phyloP scores from a whole-genome alignment of 768 basidiomycete species.

The Suillus luteus region DNA sequence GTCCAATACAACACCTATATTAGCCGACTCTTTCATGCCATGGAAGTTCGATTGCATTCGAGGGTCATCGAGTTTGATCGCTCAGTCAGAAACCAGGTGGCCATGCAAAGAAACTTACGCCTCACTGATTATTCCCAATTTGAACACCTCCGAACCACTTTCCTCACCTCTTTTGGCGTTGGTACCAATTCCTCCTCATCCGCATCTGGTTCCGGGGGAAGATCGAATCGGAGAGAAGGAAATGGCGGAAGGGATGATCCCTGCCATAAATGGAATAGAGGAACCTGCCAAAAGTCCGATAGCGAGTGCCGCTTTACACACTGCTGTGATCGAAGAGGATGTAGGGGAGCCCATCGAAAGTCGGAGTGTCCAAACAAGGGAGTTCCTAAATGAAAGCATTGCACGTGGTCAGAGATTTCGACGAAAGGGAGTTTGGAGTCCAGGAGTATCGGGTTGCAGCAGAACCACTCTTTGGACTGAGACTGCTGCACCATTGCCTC shows the following conservation, averaged over 20 bases:
- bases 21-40: background rate
- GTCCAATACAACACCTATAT: background rate
- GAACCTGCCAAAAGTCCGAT: background rate
- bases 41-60: background rate
- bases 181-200: background rate
- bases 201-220: background rate
- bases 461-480: background rate
- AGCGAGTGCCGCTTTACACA: constrained; percentile 1
- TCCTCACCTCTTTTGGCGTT: constrained; percentile 10
- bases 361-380: background rate
- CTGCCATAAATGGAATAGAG: constrained; percentile 13
- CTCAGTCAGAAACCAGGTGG: background rate
- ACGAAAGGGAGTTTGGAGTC: background rate
- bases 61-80: background rate
- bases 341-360: background rate
- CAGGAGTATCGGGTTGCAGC: background rate
- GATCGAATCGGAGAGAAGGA: constrained; percentile 1
- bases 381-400: background rate
- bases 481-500: background rate
- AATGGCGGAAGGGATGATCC: background rate
- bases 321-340: background rate
- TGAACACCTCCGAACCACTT: background rate
- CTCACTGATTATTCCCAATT: constrained; percentile 3
- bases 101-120: background rate
- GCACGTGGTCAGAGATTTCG: background rate